Evolutionary conservation across 768 basidiomycete species (phyloP).

Genomic region (Leucocoprinus birnbaumii): DNA sequence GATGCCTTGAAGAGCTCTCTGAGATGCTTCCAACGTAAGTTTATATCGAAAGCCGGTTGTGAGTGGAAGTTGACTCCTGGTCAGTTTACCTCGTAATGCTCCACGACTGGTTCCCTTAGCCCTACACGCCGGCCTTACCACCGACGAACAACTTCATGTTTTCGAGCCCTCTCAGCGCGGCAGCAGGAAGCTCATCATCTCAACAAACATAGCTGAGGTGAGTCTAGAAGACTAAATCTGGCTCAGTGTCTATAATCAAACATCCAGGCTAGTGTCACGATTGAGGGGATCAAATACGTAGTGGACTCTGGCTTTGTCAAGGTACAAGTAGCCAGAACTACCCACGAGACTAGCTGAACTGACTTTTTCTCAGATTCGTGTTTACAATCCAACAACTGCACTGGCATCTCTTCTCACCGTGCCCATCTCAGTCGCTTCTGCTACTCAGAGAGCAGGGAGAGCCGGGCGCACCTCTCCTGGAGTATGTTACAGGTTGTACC

Average conservation of each 20-base stretch:
- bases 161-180: constrained; percentile 78
- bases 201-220: constrained; percentile 96
- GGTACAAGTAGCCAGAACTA: constrained; percentile 51
- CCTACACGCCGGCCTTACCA: constrained; percentile 86
- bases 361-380: constrained; percentile 76
- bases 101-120: constrained; percentile 66
- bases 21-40: constrained; percentile 73
- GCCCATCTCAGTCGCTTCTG: constrained; percentile 85
- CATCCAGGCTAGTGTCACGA: constrained; percentile 87
- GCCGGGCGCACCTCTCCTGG: constrained; percentile 94
- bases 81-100: constrained; percentile 51
- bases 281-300: constrained; percentile 93
- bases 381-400: constrained; percentile 82
- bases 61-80: neutral
- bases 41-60: neutral
- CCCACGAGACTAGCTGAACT: too few relatives aligned
- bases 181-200: constrained; percentile 84
- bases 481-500: constrained; percentile 89
- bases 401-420: constrained; percentile 83
- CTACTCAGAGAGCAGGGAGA: constrained; percentile 90
- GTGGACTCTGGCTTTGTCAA: constrained; percentile 96
- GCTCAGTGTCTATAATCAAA: neutral
- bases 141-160: constrained; percentile 82
- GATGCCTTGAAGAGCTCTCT: constrained; percentile 74
- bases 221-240: too few relatives aligned